These are phyloP conservation scores for Bolboschoenus planiculmis DNA, from an alignment of 176 grass and related monocot genomes.

Conservation along the genomic window DNA sequence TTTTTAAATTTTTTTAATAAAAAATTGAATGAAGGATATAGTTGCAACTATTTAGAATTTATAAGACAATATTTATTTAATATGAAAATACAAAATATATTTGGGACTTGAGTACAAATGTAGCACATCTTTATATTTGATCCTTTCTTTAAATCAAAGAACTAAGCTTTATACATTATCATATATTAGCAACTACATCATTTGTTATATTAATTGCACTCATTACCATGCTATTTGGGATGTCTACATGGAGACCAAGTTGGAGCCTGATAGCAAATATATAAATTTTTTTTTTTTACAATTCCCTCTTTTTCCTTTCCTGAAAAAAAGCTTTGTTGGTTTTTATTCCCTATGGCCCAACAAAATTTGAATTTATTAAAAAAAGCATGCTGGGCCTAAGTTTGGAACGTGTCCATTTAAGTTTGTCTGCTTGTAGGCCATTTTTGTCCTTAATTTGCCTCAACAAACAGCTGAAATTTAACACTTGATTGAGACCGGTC, in stretches of 20 bases:
- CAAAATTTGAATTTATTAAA: slow-evolving; percentile 35
- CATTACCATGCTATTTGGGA: neutral
- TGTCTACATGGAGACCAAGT: neutral
- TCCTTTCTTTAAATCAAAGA: neutral
- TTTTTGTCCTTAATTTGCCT: slow-evolving; percentile 27
- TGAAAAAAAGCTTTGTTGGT: slow-evolving; percentile 24
- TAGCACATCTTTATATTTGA: too few species aligned
- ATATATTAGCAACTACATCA: too few species aligned
- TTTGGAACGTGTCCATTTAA: slow-evolving; percentile 5
- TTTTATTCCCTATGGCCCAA: slow-evolving; percentile 50
- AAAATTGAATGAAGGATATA: too few species aligned
- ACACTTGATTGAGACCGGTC: neutral
- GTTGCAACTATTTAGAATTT: too few species aligned
- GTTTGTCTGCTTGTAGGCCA: slow-evolving; percentile 7
- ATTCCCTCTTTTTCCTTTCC: slow-evolving; percentile 2
- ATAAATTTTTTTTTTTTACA: too few species aligned
- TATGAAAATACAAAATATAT: too few species aligned
- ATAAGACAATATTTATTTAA: too few species aligned
- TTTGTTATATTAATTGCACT: neutral
- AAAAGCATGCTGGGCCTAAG: slow-evolving; percentile 22
- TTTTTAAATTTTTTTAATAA: too few species aligned
- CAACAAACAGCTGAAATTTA: slow-evolving; percentile 24
- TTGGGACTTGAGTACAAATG: too few species aligned
- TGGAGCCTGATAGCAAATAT: slow-evolving; percentile 19
- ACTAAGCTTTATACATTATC: neutral